Evolutionary conservation across 148 eudicot genomes (phyloP), one percentile per base, ranked within the genome.

Genomic region (Rheum nobile): DNA sequence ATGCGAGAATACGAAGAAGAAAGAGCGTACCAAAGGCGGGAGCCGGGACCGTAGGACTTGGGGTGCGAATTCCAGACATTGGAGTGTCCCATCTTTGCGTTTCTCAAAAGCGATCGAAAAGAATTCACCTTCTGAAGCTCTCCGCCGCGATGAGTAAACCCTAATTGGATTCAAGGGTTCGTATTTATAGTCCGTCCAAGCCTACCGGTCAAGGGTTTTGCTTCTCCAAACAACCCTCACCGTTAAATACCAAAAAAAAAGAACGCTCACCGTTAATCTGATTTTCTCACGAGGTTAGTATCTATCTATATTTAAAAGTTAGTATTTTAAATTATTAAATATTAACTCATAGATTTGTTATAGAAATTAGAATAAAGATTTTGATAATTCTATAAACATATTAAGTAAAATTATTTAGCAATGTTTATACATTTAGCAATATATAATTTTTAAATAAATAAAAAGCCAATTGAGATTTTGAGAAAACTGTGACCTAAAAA

Each of bases 11-110:
- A 26, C 26, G 37, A 63, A 16, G 2, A 19, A 63, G 32, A 26
- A 14, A 67, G 24, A 32, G 16, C 3, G 22, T 67, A 67, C 71
- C 71, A 67, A 16, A 37, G 35, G 43, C 71, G 71, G 16, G 71
- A 67, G 43, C 71, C 71, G 13, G 71, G 22, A 14, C 71, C 71
- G 71, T 67, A 67, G 24, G n/a, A 3, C 43, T 67, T 67, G 71
- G 71, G 43, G 71, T 67, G 71, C 42, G 71, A 34, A 35, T 67
- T 67, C 71, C 71, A 67, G 6, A 67, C 71, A 37, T 67, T 67
- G 1, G 71, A 67, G 43, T 67, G 71, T 22, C 71, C 71, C 71
- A 67, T 67, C n/a, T 67, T 67, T 31, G 13, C 22, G n/a, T 54
- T 8, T 54, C 7, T 22, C 29, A 10, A 22, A 7, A 11, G 29